Percentiles rank a stretch among this genome's conserved stretches.
Evolutionary conservation across 495 filamentous ascomycete species (phyloP).

Genomic region (Thozetella sp.): DNA sequence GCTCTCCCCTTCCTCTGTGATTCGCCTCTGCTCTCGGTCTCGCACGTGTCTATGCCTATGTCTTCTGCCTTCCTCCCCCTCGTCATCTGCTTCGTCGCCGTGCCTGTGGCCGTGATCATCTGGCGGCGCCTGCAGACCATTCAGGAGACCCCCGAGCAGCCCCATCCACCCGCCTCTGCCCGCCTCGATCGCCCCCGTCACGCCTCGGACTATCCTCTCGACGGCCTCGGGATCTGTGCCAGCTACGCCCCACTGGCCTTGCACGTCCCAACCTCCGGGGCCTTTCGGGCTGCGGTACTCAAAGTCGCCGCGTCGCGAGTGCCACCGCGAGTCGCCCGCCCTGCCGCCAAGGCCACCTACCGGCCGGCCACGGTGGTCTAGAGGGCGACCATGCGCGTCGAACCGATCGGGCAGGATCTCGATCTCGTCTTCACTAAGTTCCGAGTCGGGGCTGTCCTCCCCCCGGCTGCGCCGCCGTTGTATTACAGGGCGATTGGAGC

Average conservation of each 20-base stretch:
- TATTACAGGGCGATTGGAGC: slow-evolving; percentile 24
- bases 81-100: slow-evolving; percentile 1
- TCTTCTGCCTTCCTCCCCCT: background rate
- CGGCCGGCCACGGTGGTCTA: slow-evolving; percentile 19
- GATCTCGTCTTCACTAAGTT: slow-evolving; percentile 31
- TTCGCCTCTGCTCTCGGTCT: slow-evolving; percentile 5
- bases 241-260: slow-evolving; percentile 24
- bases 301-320: slow-evolving; percentile 26
- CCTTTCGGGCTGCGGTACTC: slow-evolving; percentile 19
- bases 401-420: slow-evolving; percentile 66
- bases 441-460: slow-evolving; percentile 17
- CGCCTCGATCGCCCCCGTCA: slow-evolving; percentile 31
- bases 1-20: slow-evolving; percentile 1
- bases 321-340: slow-evolving; percentile 2
- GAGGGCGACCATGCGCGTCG: slow-evolving; percentile 58
- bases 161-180: slow-evolving; percentile 24
- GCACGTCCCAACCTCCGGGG: slow-evolving; percentile 11
- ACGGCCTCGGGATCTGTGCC: slow-evolving; percentile 32
- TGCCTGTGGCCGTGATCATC: background rate
- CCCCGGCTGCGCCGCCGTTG: slow-evolving; percentile 13
- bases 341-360: background rate
- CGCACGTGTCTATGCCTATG: background rate
- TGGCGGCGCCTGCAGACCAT: slow-evolving; percentile 18
- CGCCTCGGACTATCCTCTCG: slow-evolving; percentile 25
- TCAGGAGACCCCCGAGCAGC: slow-evolving; percentile 23